Evolutionary conservation across 2,329 filamentous ascomycete species (phyloP).

Genomic region (Fusarium metavorans): DNA sequence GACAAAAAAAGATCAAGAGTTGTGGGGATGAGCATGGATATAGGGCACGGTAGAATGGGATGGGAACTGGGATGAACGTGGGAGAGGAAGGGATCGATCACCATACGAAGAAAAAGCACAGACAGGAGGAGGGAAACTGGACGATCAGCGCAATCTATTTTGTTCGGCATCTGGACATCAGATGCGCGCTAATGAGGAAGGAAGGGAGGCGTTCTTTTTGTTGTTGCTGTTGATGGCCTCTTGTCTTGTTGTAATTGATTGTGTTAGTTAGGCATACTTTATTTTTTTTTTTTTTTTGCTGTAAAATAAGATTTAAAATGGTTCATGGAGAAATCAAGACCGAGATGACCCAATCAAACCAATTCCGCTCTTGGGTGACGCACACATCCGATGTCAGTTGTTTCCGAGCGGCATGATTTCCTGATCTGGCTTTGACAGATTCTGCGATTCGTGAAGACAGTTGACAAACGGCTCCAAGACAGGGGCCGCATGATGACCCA

Average conservation of each 20-base stretch:
- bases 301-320: constrained; percentile 36
- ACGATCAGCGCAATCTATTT: constrained; percentile 20
- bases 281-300: constrained; percentile 17
- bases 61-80: constrained; percentile 20
- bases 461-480: constrained; percentile 22
- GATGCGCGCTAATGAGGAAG: constrained; percentile 26
- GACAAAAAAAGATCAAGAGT: constrained; percentile 5
- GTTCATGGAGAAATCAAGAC: constrained; percentile 22
- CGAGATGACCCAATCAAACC: constrained; percentile 6
- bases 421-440: constrained; percentile 25
- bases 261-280: constrained; percentile 13
- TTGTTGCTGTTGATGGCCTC: constrained; percentile 18
- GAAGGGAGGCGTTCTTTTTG: constrained; percentile 39
- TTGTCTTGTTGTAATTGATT: constrained; percentile 35
- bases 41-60: constrained; percentile 5
- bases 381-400: neutral
- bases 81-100: constrained; percentile 9
- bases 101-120: constrained; percentile 26
- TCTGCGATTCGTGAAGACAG: constrained; percentile 21
- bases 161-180: constrained; percentile 14
- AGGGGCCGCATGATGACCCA: constrained; percentile 35
- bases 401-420: constrained; percentile 25
- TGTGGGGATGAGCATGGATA: constrained; percentile 6
- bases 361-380: neutral
- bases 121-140: constrained; percentile 24